Base-by-base conservation (phyloP, 306 rosid species). In the Delonix regia region DNA sequence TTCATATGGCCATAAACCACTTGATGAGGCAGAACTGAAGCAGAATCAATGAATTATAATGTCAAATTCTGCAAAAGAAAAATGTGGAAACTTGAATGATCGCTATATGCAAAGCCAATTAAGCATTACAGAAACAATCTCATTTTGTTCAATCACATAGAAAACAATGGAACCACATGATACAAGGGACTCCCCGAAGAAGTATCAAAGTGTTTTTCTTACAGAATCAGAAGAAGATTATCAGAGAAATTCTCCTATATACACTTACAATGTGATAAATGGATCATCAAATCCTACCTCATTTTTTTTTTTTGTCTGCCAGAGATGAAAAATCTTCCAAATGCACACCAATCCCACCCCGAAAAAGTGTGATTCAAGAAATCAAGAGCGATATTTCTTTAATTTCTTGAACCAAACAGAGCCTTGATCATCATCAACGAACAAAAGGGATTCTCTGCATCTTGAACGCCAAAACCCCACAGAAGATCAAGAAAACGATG, bases 401-500 rank as follows among this genome's bases (percentile, higher is more conserved):
- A 25, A 30, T 14, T 72, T 53, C 22, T 3, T 47, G 42, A 69
- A 42, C 16, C n/a, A 56, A 73, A 22, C 47, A 22, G 22, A 38
- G n/a, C 5, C 48, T 14, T 27, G 0, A 39, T 3, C 22, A n/a
- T n/a, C 42, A 59, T 65, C 77, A 63, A 36, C 68, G 72, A 61
- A 73, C 47, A 60, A 65, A 38, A 19, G 38, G 51, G 41, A 72
- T 80, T 33, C 55, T 57, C 18, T 81, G 78, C 70, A 72, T 75
- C 84, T 69, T 82, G 53, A 57, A 75, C 18, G 60, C 71, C 53
- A 73, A 45, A 80, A 70, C 73, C 27, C 68, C 77, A n/a, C 65
- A 80, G 45, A 77, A 75, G 38, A 76, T 73, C 76, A 83, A 49
- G 69, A 85, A 83, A 63, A 76, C 78, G 9, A 52, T n/a, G 42